Percentiles rank a stretch among this genome's conserved stretches.
phyloP scores from a whole-genome alignment of 306 rosid species.

The Dalbergia cultrata region DNA sequence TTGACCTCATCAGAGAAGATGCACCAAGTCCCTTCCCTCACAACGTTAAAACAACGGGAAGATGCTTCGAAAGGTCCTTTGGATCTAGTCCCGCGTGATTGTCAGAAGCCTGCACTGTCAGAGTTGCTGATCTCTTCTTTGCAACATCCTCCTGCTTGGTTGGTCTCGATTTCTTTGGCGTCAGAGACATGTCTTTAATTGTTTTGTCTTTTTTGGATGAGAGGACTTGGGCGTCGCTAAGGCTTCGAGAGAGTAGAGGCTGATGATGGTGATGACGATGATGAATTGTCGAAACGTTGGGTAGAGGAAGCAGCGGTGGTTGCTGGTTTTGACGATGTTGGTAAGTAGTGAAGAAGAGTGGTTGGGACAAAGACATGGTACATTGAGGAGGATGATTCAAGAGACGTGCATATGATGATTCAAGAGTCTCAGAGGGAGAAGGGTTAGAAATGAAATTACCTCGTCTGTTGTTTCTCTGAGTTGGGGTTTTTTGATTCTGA shows the following conservation, averaged over 20 bases:
- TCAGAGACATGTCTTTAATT: constrained; percentile 58
- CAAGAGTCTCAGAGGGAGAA: constrained; percentile 53
- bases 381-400: constrained; percentile 52
- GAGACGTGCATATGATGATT: constrained; percentile 49
- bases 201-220: constrained; percentile 41
- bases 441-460: constrained; percentile 38
- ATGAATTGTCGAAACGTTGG: constrained; percentile 50
- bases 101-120: constrained; percentile 47
- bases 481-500: constrained; percentile 45
- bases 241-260: constrained; percentile 50
- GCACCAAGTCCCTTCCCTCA: background rate
- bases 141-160: constrained; percentile 54
- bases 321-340: constrained; percentile 42
- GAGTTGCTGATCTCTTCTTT: constrained; percentile 44
- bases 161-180: constrained; percentile 71
- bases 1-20: too few relatives aligned
- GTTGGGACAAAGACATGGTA: constrained; percentile 33
- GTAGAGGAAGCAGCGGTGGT: constrained; percentile 93
- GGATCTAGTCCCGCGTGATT: constrained; percentile 73
- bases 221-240: constrained; percentile 34
- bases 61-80: constrained; percentile 62
- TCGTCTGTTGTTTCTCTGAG: constrained; percentile 38
- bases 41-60: constrained; percentile 49
- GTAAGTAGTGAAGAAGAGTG: background rate
- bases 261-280: constrained; percentile 13